These are phyloP conservation scores for Xerocomus potaroensis DNA, from an alignment of 768 basidiomycete species.

Conservation along the genomic window DNA sequence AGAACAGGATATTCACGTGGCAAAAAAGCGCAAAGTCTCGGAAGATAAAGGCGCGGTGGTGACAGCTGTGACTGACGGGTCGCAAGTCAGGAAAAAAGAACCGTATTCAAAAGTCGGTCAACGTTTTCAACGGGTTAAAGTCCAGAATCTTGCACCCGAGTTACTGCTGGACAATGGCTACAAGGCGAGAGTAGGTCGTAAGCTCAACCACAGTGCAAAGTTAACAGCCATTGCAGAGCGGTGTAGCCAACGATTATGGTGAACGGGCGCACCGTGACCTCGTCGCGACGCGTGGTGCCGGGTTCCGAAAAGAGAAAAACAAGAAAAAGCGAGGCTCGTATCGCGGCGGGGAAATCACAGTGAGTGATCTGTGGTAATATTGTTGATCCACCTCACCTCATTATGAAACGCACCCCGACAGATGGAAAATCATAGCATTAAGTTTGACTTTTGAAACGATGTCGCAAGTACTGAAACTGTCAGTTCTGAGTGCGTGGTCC, in stretches of 20 bases:
- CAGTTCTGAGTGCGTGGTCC: too few relatives aligned
- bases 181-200: slow-evolving; percentile 60
- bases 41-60: slow-evolving; percentile 46
- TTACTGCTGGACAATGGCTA: slow-evolving; percentile 69
- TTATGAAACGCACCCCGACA: slow-evolving; percentile 25
- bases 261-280: slow-evolving; percentile 80
- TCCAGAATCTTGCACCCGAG: slow-evolving; percentile 45
- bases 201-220: slow-evolving; percentile 1
- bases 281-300: slow-evolving; percentile 89
- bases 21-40: slow-evolving; percentile 61
- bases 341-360: slow-evolving; percentile 92
- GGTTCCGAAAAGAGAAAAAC: slow-evolving; percentile 98
- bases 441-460: slow-evolving; percentile 48
- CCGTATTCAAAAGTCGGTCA: slow-evolving; percentile 43
- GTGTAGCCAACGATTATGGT: slow-evolving; percentile 77
- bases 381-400: neutral
- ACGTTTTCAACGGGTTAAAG: slow-evolving; percentile 80
- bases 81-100: slow-evolving; percentile 8
- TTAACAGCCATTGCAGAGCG: slow-evolving; percentile 43
- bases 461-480: too few relatives aligned
- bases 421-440: slow-evolving; percentile 86
- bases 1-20: slow-evolving; percentile 26
- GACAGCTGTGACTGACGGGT: slow-evolving; percentile 36
- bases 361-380: slow-evolving; percentile 42
- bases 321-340: slow-evolving; percentile 98